Conservation (phyloP, 192 early-diverging fungal genomes). For the Backusella psychrophila region DNA sequence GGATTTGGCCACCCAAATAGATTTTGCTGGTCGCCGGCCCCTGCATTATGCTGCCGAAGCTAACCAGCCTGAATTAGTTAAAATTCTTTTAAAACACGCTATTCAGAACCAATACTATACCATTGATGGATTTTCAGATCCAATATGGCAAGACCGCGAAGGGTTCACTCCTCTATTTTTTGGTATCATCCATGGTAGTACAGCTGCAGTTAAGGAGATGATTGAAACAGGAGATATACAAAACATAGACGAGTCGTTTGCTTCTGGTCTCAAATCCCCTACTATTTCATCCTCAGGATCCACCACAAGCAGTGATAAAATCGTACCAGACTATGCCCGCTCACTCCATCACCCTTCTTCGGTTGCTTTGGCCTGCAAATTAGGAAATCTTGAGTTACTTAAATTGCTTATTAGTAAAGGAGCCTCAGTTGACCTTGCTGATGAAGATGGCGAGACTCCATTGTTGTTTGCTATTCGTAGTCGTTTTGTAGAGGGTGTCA, state of each 20-base stretch:
- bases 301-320: not conserved
- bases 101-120: slow-evolving; percentile 38
- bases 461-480: slow-evolving; percentile 51
- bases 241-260: slow-evolving; percentile 44
- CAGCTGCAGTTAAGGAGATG: slow-evolving; percentile 43
- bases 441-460: slow-evolving; percentile 71
- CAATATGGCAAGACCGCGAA: slow-evolving; percentile 63
- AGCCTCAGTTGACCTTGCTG: slow-evolving; percentile 56
- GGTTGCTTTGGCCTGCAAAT: slow-evolving; percentile 49
- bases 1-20: slow-evolving; percentile 34
- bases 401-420: slow-evolving; percentile 50
- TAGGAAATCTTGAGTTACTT: slow-evolving; percentile 46
- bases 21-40: slow-evolving; percentile 58
- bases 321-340: slow-evolving; percentile 17
- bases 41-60: slow-evolving; percentile 63
- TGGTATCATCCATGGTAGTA: slow-evolving; percentile 53
- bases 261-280: slow-evolving; percentile 14
- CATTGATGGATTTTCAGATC: slow-evolving; percentile 31
- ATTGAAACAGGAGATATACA: slow-evolving; percentile 51
- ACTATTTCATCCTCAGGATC: not conserved
- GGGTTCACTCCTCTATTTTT: slow-evolving; percentile 65
- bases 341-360: slow-evolving; percentile 40
- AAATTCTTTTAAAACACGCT: slow-evolving; percentile 44
- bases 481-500: slow-evolving; percentile 52
- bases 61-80: slow-evolving; percentile 43